phyloP scores from a whole-genome alignment of 345 rosid species.

The Euphorbia tirucalli region DNA sequence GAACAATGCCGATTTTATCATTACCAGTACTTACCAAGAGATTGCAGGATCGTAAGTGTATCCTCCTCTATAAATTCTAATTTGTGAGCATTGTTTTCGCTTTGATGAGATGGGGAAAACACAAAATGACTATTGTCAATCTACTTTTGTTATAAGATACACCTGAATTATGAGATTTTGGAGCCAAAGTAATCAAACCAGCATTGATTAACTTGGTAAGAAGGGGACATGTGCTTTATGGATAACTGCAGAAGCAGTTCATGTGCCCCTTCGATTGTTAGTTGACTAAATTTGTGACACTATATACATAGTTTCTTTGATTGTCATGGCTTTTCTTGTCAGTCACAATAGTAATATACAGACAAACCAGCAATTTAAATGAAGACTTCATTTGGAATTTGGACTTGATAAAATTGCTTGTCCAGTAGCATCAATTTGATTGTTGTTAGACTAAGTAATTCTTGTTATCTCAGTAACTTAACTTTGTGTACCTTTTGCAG shows the following conservation, averaged over 20 bases:
- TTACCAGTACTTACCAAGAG: conserved; percentile 98
- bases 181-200: background rate
- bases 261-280: background rate
- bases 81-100: background rate
- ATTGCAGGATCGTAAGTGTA: conserved; percentile 93
- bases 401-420: conserved; percentile 10
- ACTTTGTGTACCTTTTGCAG: conserved; percentile 38
- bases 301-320: too few relatives aligned
- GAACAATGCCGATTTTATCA: conserved; percentile 96
- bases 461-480: conserved; percentile 13
- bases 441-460: background rate
- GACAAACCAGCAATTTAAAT: too few relatives aligned
- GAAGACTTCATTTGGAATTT: background rate
- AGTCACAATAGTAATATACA: background rate
- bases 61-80: background rate
- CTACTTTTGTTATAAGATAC: background rate
- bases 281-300: background rate
- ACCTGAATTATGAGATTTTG: background rate
- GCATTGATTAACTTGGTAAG: background rate
- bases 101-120: background rate
- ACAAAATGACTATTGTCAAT: background rate
- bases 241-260: too few relatives aligned
- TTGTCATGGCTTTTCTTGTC: background rate
- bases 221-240: too few relatives aligned
- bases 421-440: conserved; percentile 2